phyloP scores from a whole-genome alignment of 495 filamentous ascomycete species.

The Staphylotrichum tortipilum region DNA sequence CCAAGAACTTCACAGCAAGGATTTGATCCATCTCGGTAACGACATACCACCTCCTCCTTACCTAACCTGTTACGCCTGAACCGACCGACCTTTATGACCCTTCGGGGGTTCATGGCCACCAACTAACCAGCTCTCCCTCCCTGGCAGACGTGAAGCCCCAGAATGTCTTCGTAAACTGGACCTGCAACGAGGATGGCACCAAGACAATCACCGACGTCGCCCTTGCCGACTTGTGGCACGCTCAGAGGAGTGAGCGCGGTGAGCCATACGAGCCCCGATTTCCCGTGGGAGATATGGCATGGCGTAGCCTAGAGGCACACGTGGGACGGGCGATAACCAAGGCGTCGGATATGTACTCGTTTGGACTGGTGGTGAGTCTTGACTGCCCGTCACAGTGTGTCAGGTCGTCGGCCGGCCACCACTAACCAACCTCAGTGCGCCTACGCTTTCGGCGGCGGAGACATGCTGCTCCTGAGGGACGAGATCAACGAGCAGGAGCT shows the following conservation, averaged over 20 bases:
- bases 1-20: background rate
- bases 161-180: constrained; percentile 1
- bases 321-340: background rate
- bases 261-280: background rate
- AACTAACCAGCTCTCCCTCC: background rate
- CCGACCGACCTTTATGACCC: background rate
- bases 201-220: constrained; percentile 1
- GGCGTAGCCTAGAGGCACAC: constrained; percentile 5
- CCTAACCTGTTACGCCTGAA: too few relatives aligned
- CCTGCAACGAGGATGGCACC: background rate
- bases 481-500: too few relatives aligned
- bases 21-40: constrained; percentile 1
- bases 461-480: too few relatives aligned
- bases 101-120: too few relatives aligned
- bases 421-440: background rate
- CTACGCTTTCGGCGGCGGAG: background rate
- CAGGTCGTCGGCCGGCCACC: background rate
- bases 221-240: background rate
- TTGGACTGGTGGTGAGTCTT: background rate
- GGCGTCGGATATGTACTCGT: constrained; percentile 1
- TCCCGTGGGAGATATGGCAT: background rate
- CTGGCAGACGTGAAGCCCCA: constrained; percentile 2
- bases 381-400: background rate
- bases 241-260: background rate
- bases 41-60: background rate